These are phyloP conservation scores for Omphalea diandra DNA, from an alignment of 441 rosid species.

Conservation along the genomic window DNA sequence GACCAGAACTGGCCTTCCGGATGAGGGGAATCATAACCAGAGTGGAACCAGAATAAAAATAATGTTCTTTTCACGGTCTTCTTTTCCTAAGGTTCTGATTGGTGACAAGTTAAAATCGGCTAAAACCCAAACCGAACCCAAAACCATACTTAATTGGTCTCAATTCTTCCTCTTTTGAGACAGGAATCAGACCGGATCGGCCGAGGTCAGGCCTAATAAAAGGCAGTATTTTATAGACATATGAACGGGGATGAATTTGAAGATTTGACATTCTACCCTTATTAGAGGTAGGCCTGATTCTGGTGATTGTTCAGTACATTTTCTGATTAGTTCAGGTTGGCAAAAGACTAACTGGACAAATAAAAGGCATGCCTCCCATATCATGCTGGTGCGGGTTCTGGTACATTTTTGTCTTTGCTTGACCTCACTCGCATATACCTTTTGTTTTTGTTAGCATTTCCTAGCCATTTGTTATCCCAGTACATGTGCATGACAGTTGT, in stretches of 20 bases:
- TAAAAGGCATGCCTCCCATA: constrained; percentile 16
- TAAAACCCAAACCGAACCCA: no score
- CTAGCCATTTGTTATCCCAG: constrained; percentile 3
- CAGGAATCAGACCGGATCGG: no score
- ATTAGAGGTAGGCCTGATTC: constrained; percentile 6
- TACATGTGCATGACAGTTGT: constrained; percentile 31
- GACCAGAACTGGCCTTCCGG: no score
- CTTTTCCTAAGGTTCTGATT: no score
- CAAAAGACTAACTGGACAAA: neutral
- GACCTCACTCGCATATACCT: neutral
- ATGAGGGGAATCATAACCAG: no score
- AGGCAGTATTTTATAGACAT: neutral
- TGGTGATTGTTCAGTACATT: neutral
- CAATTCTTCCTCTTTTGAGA: no score
- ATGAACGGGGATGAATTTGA: neutral
- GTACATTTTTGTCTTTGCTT: constrained; percentile 20
- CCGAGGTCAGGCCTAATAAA: neutral
- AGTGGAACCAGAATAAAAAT: no score
- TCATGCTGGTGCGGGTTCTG: constrained; percentile 1
- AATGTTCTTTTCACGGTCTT: no score
- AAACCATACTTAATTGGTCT: no score
- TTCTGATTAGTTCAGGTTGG: constrained; percentile 5
- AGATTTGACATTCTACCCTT: constrained; percentile 2
- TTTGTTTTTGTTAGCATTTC: constrained; percentile 12
- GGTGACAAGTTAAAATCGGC: no score